phyloP scores from a whole-genome alignment of 2,329 filamentous ascomycete species.

The Canariomyces notabilis region DNA sequence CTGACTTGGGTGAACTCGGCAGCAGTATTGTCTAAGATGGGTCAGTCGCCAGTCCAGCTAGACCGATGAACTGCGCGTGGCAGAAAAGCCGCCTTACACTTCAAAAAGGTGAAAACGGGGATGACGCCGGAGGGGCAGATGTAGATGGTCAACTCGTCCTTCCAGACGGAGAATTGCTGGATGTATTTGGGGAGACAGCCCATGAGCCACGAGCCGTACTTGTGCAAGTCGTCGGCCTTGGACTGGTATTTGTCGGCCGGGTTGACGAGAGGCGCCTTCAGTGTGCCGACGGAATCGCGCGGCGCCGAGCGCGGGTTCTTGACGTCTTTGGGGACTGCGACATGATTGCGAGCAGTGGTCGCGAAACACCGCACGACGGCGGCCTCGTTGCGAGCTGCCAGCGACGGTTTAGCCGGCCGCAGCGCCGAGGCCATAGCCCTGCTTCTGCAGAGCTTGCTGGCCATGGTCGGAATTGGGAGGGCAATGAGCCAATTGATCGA shows the following conservation, averaged over 20 bases:
- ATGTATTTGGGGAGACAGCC: conserved; percentile 95
- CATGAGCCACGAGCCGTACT: conserved; percentile 94
- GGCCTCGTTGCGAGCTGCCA: conserved; percentile 37
- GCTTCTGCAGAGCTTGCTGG: conserved; percentile 54
- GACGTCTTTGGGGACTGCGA: conserved; percentile 55
- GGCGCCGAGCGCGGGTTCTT: conserved; percentile 64
- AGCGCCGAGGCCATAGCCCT: conserved; percentile 53
- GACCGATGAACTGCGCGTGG: not conserved
- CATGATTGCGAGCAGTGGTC: conserved; percentile 43
- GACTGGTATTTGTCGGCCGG: conserved; percentile 88
- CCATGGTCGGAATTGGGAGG: conserved; percentile 44
- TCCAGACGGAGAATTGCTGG: conserved; percentile 99
- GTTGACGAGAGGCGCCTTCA: conserved; percentile 79
- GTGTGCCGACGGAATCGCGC: conserved; percentile 52
- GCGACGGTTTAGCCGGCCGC: conserved; percentile 45
- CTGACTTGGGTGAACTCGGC: conserved; percentile 94
- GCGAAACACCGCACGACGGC: conserved; percentile 47
- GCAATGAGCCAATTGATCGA: conserved; percentile 42
- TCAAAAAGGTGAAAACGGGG: conserved; percentile 90
- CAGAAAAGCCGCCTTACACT: conserved; percentile 46
- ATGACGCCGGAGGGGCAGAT: conserved; percentile 84
- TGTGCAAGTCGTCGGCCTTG: conserved; percentile 83
- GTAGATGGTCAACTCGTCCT: conserved; percentile 94
- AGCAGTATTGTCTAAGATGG: conserved; percentile 72
- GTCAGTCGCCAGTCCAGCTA: conserved; percentile 6